Conservation (phyloP, 2,329 filamentous ascomycete genomes). For the Parastagonospora nodorum region DNA sequence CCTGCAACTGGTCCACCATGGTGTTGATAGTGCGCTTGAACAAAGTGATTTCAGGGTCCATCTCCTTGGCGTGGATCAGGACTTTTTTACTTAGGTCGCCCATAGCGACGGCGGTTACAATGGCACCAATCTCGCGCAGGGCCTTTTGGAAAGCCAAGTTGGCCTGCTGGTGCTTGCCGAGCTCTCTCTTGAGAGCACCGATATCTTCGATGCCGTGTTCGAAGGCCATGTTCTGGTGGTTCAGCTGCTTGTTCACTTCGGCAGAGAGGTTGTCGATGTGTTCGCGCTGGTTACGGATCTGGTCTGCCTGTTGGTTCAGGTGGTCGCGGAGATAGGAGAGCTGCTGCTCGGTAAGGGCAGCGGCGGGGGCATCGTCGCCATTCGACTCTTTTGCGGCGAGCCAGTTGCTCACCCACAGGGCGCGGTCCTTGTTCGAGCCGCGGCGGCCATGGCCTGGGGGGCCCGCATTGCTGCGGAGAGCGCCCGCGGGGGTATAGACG, state of each 20-base stretch:
- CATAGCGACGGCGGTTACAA: constrained; percentile 93
- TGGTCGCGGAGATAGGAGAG: constrained; percentile 86
- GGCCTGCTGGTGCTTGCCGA: constrained; percentile 96
- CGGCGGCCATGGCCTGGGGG: constrained; percentile 34
- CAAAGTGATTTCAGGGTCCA: constrained; percentile 96
- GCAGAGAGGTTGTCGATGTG: constrained; percentile 85
- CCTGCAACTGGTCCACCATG: constrained; percentile 98
- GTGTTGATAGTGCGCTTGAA: constrained; percentile 99
- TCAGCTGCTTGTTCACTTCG: constrained; percentile 83
- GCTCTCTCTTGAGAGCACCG: constrained; percentile 84
- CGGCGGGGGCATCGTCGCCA: constrained; percentile 52
- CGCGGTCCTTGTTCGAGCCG: constrained; percentile 43
- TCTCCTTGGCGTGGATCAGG: constrained; percentile 91
- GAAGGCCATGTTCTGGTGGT: constrained; percentile 80
- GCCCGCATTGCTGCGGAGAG: constrained; percentile 37
- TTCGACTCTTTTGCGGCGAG: constrained; percentile 60
- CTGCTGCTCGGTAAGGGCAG: constrained; percentile 76
- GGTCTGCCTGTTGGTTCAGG: constrained; percentile 89
- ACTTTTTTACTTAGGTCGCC: constrained; percentile 97
- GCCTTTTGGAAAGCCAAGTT: constrained; percentile 99
- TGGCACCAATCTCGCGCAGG: constrained; percentile 92
- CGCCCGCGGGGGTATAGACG: constrained; percentile 48
- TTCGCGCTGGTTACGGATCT: constrained; percentile 84
- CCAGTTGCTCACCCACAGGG: constrained; percentile 57
- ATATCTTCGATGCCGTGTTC: constrained; percentile 83